phyloP scores from a whole-genome alignment of 805 yeast genomes.

The Schizosaccharomyces japonicus region DNA sequence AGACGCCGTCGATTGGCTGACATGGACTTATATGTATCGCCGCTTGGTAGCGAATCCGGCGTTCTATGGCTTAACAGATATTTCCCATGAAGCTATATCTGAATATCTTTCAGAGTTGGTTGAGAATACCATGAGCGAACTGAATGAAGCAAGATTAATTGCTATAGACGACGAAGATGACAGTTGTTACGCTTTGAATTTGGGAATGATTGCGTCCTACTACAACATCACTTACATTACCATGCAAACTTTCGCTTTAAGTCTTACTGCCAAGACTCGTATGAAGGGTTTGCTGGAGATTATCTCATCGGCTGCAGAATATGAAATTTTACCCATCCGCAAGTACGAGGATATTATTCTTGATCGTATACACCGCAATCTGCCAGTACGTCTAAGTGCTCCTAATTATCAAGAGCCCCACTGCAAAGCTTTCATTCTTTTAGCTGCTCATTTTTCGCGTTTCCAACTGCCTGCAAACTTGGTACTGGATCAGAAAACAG shows the following conservation, averaged over 20 bases:
- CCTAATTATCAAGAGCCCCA: conserved; percentile 21
- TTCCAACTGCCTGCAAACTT: conserved; percentile 38
- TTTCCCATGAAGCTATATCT: conserved; percentile 44
- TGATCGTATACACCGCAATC: conserved; percentile 26
- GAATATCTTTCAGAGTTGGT: conserved; percentile 65
- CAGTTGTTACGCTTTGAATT: conserved; percentile 34
- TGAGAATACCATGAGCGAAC: conserved; percentile 42
- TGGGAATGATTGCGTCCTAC: conserved; percentile 53
- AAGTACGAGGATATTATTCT: conserved; percentile 31
- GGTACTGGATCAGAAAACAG: conserved; percentile 27
- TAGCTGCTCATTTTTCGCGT: conserved; percentile 66
- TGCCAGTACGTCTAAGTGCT: conserved; percentile 35
- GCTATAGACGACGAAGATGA: conserved; percentile 24
- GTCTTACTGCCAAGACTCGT: conserved; percentile 31
- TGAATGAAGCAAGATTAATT: conserved; percentile 35
- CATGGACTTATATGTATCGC: conserved; percentile 61
- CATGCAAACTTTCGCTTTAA: conserved; percentile 32
- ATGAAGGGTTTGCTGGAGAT: conserved; percentile 39
- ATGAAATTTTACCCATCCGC: conserved; percentile 40
- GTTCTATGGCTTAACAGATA: conserved; percentile 55
- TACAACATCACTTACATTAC: conserved; percentile 42
- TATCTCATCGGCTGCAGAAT: conserved; percentile 45
- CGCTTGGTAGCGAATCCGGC: conserved; percentile 66
- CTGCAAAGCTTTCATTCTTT: conserved; percentile 45
- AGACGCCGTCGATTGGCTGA: conserved; percentile 76